Evolutionary conservation across 1,284 basidiomycete species (phyloP).

Genomic region (Pyrrhoderma lamaoense): DNA sequence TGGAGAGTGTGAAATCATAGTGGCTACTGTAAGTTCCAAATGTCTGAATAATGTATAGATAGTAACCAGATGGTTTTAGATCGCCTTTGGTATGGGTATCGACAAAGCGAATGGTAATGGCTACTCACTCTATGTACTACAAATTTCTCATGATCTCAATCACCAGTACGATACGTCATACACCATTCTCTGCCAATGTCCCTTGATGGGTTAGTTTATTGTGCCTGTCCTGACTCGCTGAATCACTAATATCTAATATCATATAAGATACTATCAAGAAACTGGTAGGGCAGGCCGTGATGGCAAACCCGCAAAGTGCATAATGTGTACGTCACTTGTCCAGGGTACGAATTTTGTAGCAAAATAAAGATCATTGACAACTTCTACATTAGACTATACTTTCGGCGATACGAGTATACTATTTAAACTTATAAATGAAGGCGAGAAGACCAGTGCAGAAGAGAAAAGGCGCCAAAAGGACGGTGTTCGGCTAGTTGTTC

Average conservation of each 20-base stretch:
- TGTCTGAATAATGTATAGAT: background rate
- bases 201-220: constrained; percentile 47
- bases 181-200: constrained; percentile 67
- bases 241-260: constrained; percentile 16
- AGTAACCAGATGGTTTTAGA: constrained; percentile 31
- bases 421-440: constrained; percentile 43
- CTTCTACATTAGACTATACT: constrained; percentile 40
- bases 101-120: constrained; percentile 72
- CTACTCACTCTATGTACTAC: constrained; percentile 1
- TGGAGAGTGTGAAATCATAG: constrained; percentile 76
- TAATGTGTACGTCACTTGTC: constrained; percentile 39
- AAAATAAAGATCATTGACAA: constrained; percentile 3
- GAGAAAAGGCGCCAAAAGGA: constrained; percentile 54
- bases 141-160: background rate
- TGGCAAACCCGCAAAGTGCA: constrained; percentile 55
- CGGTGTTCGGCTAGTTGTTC: constrained; percentile 51
- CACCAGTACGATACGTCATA: constrained; percentile 67
- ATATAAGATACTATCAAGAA: constrained; percentile 69
- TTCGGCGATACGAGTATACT: constrained; percentile 45
- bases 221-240: constrained; percentile 5
- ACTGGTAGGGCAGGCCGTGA: constrained; percentile 82
- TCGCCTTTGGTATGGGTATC: constrained; percentile 97
- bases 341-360: constrained; percentile 2
- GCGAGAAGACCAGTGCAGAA: constrained; percentile 29
- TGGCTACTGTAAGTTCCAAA: constrained; percentile 65